Conservation (phyloP, 225 moss, liverwort and hornwort species). For the Climacium dendroides region DNA sequence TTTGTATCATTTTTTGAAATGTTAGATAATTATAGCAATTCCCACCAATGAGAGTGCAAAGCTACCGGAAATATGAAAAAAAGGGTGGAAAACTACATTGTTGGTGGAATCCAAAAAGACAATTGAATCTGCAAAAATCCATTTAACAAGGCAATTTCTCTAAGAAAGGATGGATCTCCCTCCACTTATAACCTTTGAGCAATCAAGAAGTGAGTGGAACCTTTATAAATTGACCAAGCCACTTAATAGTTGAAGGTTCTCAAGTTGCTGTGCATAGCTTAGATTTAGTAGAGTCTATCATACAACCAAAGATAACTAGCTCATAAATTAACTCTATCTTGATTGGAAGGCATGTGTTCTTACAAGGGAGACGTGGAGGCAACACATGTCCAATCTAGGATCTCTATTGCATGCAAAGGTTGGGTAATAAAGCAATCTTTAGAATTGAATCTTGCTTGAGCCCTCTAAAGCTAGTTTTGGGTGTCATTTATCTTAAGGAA, state of each 20-base stretch:
- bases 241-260: rapidly evolving
- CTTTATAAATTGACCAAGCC: not conserved
- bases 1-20: too few relatives aligned
- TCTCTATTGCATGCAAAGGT: not conserved
- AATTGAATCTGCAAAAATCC: too few relatives aligned
- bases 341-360: too few relatives aligned
- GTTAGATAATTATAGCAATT: too few relatives aligned
- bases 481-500: too few relatives aligned
- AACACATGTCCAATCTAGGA: not conserved
- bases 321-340: not conserved
- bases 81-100: too few relatives aligned
- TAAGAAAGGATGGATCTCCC: too few relatives aligned
- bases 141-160: too few relatives aligned
- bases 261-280: not conserved
- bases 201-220: not conserved
- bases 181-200: not conserved
- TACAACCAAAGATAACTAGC: not conserved
- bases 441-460: not conserved
- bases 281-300: not conserved
- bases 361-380: rapidly evolving
- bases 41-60: too few relatives aligned
- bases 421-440: not conserved
- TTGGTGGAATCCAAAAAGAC: too few relatives aligned
- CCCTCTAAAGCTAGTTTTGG: not conserved
- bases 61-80: too few relatives aligned